phyloP scores from a whole-genome alignment of 192 early-diverging fungal species.

The Backusella westeae region DNA sequence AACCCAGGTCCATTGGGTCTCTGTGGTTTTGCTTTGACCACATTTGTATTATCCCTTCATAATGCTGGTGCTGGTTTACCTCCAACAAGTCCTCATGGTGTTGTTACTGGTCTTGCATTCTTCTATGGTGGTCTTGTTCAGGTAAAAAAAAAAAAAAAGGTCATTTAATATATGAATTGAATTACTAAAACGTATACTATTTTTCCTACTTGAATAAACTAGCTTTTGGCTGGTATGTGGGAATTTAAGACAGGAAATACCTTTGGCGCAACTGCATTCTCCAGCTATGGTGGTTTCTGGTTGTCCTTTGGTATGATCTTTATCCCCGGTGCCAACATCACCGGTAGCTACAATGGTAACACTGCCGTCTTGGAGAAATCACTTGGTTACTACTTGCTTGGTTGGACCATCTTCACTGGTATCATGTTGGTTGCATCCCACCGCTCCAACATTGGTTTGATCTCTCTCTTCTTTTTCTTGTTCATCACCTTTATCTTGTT shows the following conservation, averaged over 20 bases:
- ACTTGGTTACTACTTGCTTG: conserved; percentile 64
- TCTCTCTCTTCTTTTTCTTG: conserved; percentile 66
- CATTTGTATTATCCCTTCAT: conserved; percentile 72
- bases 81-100: conserved; percentile 51
- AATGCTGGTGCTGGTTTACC: conserved; percentile 66
- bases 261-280: conserved; percentile 81
- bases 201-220: background rate
- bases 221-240: conserved; percentile 72
- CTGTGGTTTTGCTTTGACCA: conserved; percentile 60
- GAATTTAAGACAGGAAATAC: conserved; percentile 63
- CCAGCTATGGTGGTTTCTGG: conserved; percentile 71
- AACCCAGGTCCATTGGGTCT: conserved; percentile 68
- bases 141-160: conserved; percentile 11
- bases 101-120: conserved; percentile 65
- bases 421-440: conserved; percentile 67
- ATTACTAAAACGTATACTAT: background rate
- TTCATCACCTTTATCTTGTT: conserved; percentile 67
- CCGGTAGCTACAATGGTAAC: conserved; percentile 31
- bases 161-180: background rate
- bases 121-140: conserved; percentile 79
- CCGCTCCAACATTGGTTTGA: conserved; percentile 60
- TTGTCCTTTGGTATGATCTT: conserved; percentile 56
- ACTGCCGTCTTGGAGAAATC: conserved; percentile 37
- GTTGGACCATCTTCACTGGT: conserved; percentile 72
- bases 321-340: conserved; percentile 54